A percentile compares a stretch with the other conserved stretches of the same genome.
phyloP scores from a whole-genome alignment of 805 yeast species.

The Ogataea trehaloabstinens region DNA sequence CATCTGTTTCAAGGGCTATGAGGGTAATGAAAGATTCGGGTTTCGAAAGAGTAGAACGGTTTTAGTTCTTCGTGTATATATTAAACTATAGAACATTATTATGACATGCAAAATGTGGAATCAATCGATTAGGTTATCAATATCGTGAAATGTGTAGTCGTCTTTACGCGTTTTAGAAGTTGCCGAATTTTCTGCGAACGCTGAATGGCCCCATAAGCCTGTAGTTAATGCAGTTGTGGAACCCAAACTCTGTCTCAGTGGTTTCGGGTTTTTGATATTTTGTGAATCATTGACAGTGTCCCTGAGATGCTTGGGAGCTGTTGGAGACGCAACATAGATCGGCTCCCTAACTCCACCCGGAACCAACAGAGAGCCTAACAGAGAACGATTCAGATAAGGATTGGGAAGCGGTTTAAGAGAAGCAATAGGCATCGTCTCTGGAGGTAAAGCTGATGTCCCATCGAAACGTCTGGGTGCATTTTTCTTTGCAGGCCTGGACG shows the following conservation, averaged over 20 bases:
- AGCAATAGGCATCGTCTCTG: constrained; percentile 2
- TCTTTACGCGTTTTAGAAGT: too few species aligned
- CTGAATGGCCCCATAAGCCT: too few species aligned
- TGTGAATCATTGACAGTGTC: too few species aligned
- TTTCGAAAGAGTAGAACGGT: constrained; percentile 14
- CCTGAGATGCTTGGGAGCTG: too few species aligned
- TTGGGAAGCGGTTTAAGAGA: constrained; percentile 4
- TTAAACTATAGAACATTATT: constrained; percentile 1
- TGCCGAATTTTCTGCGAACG: too few species aligned
- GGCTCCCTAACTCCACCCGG: constrained; percentile 24
- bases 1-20: constrained; percentile 50
- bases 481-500: not conserved
- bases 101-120: not conserved
- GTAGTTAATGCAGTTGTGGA: too few species aligned
- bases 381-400: constrained; percentile 16
- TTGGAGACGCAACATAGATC: constrained; percentile 23
- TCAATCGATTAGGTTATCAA: constrained; percentile 21
- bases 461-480: too few species aligned
- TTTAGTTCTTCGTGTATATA: constrained; percentile 1
- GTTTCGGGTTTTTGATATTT: too few species aligned
- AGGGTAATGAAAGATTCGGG: constrained; percentile 22
- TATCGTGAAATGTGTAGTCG: constrained; percentile 16
- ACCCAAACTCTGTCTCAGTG: too few species aligned
- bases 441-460: not conserved
- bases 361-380: constrained; percentile 21